Base-by-base conservation (phyloP, 495 filamentous ascomycete species). In the Xylaria venustula region DNA sequence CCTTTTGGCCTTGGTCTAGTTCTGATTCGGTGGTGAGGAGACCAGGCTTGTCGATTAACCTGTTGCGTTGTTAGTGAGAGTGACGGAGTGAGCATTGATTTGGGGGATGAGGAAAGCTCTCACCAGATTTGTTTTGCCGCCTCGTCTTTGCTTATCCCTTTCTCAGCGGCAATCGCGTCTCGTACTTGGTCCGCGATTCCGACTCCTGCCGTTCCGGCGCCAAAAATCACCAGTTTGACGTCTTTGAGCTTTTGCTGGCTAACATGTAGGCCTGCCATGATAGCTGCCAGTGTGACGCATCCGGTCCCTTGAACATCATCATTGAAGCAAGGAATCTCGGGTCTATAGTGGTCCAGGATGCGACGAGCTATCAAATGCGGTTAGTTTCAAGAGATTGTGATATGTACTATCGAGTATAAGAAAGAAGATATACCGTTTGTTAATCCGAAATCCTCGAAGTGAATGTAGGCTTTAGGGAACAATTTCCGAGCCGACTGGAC, bases 291-390 rank as follows among this genome's bases (percentile, higher is more conserved):
- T 0, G 92, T 95, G 2, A 96, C 90, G 36, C 88, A 90, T 0
- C 92, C 92, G 1, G 92, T 96, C 2, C 92, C 92, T 70, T 96
- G 92, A 1, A 96, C 87, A 73, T 96, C 92, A 54, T 96, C 92
- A 61, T 96, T 96, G 79, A 96, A 94, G 70, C 91, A 96, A 0
- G 92, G 78, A 6, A 95, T 85, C 20, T 88, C 60, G 0, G 85
- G 76, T 5, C 85, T 78, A 64, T 91, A 95, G 34, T 82, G 85
- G 57, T 96, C 89, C 7, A 96, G 77, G 4, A 96, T 84, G 19
- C 88, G 80, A 30, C 87, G 72, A 32, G 74, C 73, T 82, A n/a
- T n/a, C 37, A 9, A 41, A 22, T 17, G 23, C 1, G 5, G 19
- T 41, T 19, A 41, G 3, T 22, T 1, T n/a, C 11, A 41, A 5